These are phyloP conservation scores for Ustilago nuda DNA, from an alignment of 1,284 basidiomycete species.

Conservation along the genomic window DNA sequence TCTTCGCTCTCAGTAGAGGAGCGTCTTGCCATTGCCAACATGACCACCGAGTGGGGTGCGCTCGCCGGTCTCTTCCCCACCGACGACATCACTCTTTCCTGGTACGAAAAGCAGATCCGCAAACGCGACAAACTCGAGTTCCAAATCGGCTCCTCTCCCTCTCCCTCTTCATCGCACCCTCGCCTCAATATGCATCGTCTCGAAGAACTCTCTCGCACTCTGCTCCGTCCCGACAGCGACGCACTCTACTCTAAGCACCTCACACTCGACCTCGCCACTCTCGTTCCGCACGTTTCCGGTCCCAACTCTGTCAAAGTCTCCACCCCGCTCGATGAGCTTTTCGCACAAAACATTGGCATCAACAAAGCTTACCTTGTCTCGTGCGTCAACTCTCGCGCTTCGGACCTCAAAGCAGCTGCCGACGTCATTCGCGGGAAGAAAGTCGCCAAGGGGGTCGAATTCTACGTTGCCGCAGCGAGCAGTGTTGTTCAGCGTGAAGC, in stretches of 20 bases:
- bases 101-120: slow-evolving; percentile 85
- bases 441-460: slow-evolving; percentile 88
- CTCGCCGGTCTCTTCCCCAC: slow-evolving; percentile 95
- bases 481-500: slow-evolving; percentile 90
- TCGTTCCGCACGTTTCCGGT: slow-evolving; percentile 94
- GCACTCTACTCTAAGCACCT: slow-evolving; percentile 90
- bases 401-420: slow-evolving; percentile 92
- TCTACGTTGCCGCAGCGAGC: slow-evolving; percentile 96
- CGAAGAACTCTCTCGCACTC: slow-evolving; percentile 74
- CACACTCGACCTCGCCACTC: slow-evolving; percentile 88
- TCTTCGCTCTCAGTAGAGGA: slow-evolving; percentile 85
- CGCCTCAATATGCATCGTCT: slow-evolving; percentile 84
- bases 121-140: slow-evolving; percentile 86
- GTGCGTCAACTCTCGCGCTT: slow-evolving; percentile 96
- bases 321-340: slow-evolving; percentile 85
- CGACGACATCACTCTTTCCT: slow-evolving; percentile 82
- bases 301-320: slow-evolving; percentile 98
- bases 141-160: slow-evolving; percentile 71
- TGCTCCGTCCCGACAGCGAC: slow-evolving; percentile 79
- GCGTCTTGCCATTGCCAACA: slow-evolving; percentile 84
- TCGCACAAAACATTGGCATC: slow-evolving; percentile 81
- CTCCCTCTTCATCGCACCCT: slow-evolving; percentile 78
- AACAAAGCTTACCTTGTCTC: slow-evolving; percentile 98
- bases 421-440: slow-evolving; percentile 85
- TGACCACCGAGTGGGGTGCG: slow-evolving; percentile 99